phyloP scores from a whole-genome alignment of 1,284 basidiomycete species.

The Cerrena zonata region DNA sequence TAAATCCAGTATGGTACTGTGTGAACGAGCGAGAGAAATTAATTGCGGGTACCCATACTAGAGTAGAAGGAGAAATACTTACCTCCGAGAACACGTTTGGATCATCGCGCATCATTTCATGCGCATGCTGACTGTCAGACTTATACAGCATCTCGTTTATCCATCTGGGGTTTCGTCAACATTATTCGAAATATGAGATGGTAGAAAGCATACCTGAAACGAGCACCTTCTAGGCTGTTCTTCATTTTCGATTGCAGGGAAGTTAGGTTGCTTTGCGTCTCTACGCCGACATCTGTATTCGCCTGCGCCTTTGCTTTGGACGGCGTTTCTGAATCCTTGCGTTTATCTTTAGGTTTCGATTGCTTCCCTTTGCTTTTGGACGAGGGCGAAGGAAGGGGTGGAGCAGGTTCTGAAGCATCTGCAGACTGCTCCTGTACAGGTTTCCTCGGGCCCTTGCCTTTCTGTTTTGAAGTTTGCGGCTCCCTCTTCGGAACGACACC shows the following conservation, averaged over 20 bases:
- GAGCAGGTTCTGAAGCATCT: conserved; percentile 21
- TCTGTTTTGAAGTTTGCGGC: not conserved
- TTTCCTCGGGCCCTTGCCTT: not conserved
- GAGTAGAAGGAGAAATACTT: too few species aligned
- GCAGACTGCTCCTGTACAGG: conserved; percentile 7
- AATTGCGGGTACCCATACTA: not conserved
- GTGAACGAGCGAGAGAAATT: not conserved
- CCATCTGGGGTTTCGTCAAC: conserved; percentile 55
- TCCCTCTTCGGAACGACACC: not conserved
- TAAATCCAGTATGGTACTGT: conserved; percentile 88
- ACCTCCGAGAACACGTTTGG: conserved; percentile 75
- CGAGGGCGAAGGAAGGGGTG: not conserved
- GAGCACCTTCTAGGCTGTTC: conserved; percentile 74
- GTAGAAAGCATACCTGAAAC: conserved; percentile 58
- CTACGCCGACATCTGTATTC: not conserved
- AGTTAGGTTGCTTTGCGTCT: conserved; percentile 45
- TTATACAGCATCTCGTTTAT: conserved; percentile 88
- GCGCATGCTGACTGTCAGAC: conserved; percentile 68
- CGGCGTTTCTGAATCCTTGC: not conserved
- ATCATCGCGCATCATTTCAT: conserved; percentile 76
- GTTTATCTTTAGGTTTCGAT: conserved; percentile 12
- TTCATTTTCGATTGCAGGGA: conserved; percentile 72
- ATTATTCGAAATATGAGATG: not conserved
- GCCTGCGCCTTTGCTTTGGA: not conserved
- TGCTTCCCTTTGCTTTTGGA: conserved; percentile 32